Conservation (phyloP, 2,329 filamentous ascomycete species). For the Talaromyces sp. region DNA sequence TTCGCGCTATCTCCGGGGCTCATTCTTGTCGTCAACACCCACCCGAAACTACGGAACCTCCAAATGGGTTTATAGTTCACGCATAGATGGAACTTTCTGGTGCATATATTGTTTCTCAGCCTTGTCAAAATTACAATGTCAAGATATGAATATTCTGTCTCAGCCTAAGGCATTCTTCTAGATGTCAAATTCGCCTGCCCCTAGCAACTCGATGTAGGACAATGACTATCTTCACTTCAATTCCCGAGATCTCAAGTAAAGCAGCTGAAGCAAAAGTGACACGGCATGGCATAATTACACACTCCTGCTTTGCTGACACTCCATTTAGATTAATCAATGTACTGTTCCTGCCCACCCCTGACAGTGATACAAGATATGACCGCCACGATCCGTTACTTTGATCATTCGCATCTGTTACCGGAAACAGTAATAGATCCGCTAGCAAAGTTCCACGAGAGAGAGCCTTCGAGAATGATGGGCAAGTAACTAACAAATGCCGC, state of each 20-base stretch:
- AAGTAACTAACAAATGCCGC: background rate
- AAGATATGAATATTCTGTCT: background rate
- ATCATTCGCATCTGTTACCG: background rate
- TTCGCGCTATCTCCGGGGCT: background rate
- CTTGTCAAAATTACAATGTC: background rate
- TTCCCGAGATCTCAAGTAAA: background rate
- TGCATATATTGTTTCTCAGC: background rate
- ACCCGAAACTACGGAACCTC: background rate
- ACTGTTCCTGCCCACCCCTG: background rate
- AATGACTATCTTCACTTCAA: background rate
- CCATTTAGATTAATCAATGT: background rate
- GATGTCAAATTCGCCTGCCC: background rate
- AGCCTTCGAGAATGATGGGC: background rate
- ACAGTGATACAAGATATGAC: constrained; percentile 2
- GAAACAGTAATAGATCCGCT: background rate
- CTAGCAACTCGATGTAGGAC: background rate
- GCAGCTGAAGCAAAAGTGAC: background rate
- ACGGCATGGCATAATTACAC: background rate
- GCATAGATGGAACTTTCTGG: no score
- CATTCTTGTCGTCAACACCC: background rate
- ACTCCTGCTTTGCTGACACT: background rate
- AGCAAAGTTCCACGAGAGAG: background rate
- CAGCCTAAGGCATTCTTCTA: background rate
- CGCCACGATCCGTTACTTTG: constrained; percentile 2
- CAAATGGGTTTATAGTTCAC: no score